Conservation (phyloP, 768 basidiomycete species). For the Leucocoprinus leucothites region DNA sequence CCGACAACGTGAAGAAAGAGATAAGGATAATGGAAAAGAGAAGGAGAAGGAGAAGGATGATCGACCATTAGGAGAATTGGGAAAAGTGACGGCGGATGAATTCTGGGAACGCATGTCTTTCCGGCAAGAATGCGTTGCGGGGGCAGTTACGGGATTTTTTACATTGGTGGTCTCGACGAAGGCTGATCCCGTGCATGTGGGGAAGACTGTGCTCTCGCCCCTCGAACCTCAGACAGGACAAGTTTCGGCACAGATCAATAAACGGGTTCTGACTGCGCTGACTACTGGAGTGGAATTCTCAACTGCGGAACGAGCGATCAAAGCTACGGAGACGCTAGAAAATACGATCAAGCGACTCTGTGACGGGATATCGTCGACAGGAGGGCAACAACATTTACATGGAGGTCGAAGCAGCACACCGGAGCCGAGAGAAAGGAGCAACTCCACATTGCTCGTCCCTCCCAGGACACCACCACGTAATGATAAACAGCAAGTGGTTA, state of each 20-base stretch:
- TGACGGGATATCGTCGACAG: slow-evolving; percentile 47
- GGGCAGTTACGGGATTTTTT: slow-evolving; percentile 93
- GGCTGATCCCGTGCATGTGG: not conserved
- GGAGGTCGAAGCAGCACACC: slow-evolving; percentile 35
- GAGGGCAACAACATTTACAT: slow-evolving; percentile 12
- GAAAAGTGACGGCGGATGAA: slow-evolving; percentile 63
- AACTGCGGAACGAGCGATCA: slow-evolving; percentile 55
- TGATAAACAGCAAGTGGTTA: slow-evolving; percentile 18
- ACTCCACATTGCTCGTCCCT: slow-evolving; percentile 30
- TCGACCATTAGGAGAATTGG: slow-evolving; percentile 49
- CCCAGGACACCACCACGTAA: slow-evolving; percentile 51
- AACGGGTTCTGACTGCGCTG: slow-evolving; percentile 67
- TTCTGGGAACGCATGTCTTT: slow-evolving; percentile 99
- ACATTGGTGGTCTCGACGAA: slow-evolving; percentile 45
- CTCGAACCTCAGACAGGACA: slow-evolving; percentile 55
- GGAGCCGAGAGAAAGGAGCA: slow-evolving; percentile 26
- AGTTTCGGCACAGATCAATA: slow-evolving; percentile 63
- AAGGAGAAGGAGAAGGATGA: slow-evolving; percentile 30
- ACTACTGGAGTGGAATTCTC: slow-evolving; percentile 79
- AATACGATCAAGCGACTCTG: slow-evolving; percentile 67
- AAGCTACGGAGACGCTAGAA: slow-evolving; percentile 72
- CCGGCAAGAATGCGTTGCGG: slow-evolving; percentile 89
- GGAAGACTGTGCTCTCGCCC: slow-evolving; percentile 27
- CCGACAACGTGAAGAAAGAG: slow-evolving; percentile 10
- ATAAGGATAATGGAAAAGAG: not conserved